Conservation (phyloP, 805 yeast genomes). For the Metschnikowia orientalis region DNA sequence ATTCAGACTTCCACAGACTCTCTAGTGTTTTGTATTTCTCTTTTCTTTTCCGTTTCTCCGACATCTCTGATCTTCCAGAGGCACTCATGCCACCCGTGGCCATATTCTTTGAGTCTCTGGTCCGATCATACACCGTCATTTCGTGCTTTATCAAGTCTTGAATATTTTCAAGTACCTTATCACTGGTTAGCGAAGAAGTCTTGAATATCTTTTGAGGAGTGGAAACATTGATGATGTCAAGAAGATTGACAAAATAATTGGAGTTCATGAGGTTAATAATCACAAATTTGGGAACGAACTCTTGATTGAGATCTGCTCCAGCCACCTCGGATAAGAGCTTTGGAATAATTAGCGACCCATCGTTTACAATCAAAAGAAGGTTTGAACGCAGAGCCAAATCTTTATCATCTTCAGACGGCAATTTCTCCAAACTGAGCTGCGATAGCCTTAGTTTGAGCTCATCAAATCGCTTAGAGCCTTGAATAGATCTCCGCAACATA, state of each 20-base stretch:
- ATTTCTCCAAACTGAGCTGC: constrained; percentile 3
- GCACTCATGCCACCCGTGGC: too few species aligned
- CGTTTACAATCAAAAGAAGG: constrained; percentile 34
- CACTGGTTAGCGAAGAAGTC: constrained; percentile 28
- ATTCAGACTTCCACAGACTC: constrained; percentile 8
- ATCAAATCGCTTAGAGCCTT: not conserved
- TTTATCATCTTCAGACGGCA: not conserved
- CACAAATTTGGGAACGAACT: constrained; percentile 25
- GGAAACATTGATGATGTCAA: constrained; percentile 30
- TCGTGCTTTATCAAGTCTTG: constrained; percentile 28
- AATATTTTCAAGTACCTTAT: constrained; percentile 22
- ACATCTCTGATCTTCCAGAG: too few species aligned
- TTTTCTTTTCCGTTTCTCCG: constrained; percentile 4
- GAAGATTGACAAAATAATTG: constrained; percentile 37
- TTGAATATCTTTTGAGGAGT: constrained; percentile 40
- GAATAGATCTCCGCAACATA: constrained; percentile 10
- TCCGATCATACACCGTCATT: constrained; percentile 5
- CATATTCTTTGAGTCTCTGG: too few species aligned
- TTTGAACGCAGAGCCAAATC: constrained; percentile 21
- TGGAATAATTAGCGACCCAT: constrained; percentile 31
- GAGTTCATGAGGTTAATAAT: constrained; percentile 37
- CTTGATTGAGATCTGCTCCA: constrained; percentile 7
- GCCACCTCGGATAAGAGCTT: constrained; percentile 21
- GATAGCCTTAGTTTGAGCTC: not conserved
- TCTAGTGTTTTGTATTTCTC: constrained; percentile 10